These are phyloP conservation scores for Pseudogymnoascus sp. DNA, from an alignment of 2,329 filamentous ascomycete species.

Conservation along the genomic window DNA sequence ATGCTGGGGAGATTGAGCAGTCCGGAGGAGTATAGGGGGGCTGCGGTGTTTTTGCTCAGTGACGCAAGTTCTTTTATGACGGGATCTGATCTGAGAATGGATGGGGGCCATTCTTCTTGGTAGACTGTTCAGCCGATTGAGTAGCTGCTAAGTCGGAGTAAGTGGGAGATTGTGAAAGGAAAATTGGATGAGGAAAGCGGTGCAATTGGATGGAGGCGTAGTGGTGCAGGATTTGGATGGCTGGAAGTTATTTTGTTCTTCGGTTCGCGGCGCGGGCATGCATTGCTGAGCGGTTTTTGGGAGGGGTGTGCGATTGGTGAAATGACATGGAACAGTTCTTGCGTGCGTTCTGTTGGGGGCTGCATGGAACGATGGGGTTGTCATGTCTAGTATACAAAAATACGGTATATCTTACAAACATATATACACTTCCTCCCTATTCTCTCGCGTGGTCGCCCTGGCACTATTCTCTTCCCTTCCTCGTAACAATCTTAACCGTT, in stretches of 20 bases:
- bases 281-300: background rate
- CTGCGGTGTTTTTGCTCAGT: constrained; percentile 38
- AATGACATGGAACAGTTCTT: background rate
- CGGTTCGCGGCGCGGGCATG: background rate
- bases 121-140: constrained; percentile 23
- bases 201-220: background rate
- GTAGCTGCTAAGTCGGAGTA: background rate
- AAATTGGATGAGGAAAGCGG: background rate
- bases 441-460: background rate
- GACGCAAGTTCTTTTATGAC: constrained; percentile 48
- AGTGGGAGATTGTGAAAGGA: background rate
- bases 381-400: background rate
- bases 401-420: background rate
- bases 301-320: background rate
- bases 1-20: constrained; percentile 46
- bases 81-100: constrained; percentile 44
- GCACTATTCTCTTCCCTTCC: background rate
- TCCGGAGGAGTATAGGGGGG: constrained; percentile 40
- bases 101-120: constrained; percentile 47
- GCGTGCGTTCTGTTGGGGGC: background rate
- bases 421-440: background rate
- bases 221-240: background rate
- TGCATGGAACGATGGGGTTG: background rate
- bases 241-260: background rate
- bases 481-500: background rate